Conservation (phyloP, 108 stramenopile genomes). For the Aurantiochytrium sp. region DNA sequence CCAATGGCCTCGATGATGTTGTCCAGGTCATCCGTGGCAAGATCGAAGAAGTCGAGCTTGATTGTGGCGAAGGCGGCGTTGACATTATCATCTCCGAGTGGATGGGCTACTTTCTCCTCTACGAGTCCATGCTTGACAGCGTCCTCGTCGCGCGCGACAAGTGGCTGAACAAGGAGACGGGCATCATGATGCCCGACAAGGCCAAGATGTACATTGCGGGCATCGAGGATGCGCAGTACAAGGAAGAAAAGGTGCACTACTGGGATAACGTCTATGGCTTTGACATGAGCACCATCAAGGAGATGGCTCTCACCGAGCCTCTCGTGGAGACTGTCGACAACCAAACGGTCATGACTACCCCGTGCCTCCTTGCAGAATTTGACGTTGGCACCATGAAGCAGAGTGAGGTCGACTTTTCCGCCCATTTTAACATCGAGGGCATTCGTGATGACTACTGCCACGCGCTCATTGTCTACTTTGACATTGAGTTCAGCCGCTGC, state of each 20-base stretch:
- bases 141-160: constrained; percentile 82
- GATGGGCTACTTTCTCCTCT: constrained; percentile 83
- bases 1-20: constrained; percentile 40
- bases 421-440: constrained; percentile 60
- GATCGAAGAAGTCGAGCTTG: constrained; percentile 45
- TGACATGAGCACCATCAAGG: constrained; percentile 81
- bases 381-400: constrained; percentile 79
- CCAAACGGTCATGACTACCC: constrained; percentile 32
- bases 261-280: constrained; percentile 95
- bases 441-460: constrained; percentile 74
- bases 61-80: constrained; percentile 30
- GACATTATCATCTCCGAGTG: constrained; percentile 60
- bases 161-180: constrained; percentile 65
- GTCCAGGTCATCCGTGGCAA: constrained; percentile 47
- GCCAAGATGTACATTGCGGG: constrained; percentile 76
- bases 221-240: constrained; percentile 74
- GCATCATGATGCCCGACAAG: constrained; percentile 84
- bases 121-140: constrained; percentile 94
- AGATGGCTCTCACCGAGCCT: constrained; percentile 80
- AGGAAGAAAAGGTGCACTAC: constrained; percentile 56
- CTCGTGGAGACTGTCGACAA: constrained; percentile 85
- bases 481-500: constrained; percentile 81
- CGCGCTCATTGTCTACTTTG: constrained; percentile 86
- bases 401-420: constrained; percentile 71
- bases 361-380: constrained; percentile 60